phyloP scores from a whole-genome alignment of 768 basidiomycete species.

The Cystofilobasidium bisporidii region DNA sequence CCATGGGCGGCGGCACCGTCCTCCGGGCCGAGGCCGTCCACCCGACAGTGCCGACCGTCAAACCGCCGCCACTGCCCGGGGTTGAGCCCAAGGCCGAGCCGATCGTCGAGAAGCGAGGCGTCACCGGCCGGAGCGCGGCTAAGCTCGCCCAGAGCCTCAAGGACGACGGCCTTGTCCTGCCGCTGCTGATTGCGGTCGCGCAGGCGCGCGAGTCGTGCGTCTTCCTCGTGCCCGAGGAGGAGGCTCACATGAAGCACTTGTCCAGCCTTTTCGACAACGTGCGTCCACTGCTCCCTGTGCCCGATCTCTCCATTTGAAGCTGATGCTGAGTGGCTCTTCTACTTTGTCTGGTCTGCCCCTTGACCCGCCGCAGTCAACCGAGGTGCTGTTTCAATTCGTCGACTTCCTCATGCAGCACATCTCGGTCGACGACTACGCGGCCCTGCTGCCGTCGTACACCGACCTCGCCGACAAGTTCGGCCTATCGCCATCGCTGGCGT shows the following conservation, averaged over 20 bases:
- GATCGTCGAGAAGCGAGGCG: conserved; percentile 36
- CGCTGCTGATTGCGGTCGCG: conserved; percentile 81
- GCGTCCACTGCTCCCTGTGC: conserved; percentile 38
- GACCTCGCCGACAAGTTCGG: conserved; percentile 68
- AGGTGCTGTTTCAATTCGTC: conserved; percentile 81
- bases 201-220: conserved; percentile 82
- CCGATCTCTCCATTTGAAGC: background rate
- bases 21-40: conserved; percentile 68
- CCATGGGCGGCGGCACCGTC: conserved; percentile 82
- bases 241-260: conserved; percentile 74
- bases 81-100: conserved; percentile 28
- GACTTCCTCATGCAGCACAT: conserved; percentile 74
- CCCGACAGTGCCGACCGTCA: conserved; percentile 34
- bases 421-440: conserved; percentile 59
- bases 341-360: background rate
- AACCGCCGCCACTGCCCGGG: conserved; percentile 30
- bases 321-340: background rate
- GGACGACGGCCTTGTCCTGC: conserved; percentile 58
- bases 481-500: conserved; percentile 74
- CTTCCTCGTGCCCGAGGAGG: conserved; percentile 48
- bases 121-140: conserved; percentile 34
- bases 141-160: conserved; percentile 38
- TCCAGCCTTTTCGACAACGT: conserved; percentile 83
- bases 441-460: conserved; percentile 61
- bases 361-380: conserved; percentile 38